phyloP scores from a whole-genome alignment of 2,329 filamentous ascomycete genomes.

The Neospermospora avenae region DNA sequence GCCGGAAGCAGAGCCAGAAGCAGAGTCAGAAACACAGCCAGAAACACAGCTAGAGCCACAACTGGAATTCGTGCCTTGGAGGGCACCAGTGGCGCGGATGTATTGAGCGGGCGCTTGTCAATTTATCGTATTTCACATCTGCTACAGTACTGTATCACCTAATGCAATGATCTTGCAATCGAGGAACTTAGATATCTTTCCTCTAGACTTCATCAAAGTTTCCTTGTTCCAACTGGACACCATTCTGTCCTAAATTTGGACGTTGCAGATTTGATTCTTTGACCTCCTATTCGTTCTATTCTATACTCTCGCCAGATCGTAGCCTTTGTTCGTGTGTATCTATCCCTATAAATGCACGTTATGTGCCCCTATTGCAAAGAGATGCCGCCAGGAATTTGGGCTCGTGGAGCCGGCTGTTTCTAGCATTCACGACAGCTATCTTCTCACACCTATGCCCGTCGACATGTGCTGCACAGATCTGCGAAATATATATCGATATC shows the following conservation, averaged over 20 bases:
- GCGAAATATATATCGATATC: neutral
- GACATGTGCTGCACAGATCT: neutral
- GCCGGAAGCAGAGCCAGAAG: slow-evolving; percentile 10
- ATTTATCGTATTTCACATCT: neutral
- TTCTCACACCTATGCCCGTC: neutral
- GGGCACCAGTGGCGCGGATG: neutral
- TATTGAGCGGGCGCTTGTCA: neutral
- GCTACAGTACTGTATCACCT: neutral
- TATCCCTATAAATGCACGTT: neutral
- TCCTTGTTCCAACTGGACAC: no score
- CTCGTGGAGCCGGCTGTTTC: neutral
- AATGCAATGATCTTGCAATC: neutral
- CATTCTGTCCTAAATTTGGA: no score
- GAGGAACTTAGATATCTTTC: neutral
- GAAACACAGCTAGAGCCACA: neutral
- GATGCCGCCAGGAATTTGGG: neutral
- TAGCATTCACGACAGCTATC: neutral
- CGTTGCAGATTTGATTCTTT: no score
- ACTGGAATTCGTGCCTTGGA: neutral
- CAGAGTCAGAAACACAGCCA: neutral
- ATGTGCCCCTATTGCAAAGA: neutral
- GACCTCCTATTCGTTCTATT: no score
- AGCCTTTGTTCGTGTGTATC: no score
- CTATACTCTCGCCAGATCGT: no score
- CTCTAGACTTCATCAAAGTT: neutral